Evolutionary conservation across 2,329 filamentous ascomycete genomes (phyloP).

Genomic region (Xylaria sp.): DNA sequence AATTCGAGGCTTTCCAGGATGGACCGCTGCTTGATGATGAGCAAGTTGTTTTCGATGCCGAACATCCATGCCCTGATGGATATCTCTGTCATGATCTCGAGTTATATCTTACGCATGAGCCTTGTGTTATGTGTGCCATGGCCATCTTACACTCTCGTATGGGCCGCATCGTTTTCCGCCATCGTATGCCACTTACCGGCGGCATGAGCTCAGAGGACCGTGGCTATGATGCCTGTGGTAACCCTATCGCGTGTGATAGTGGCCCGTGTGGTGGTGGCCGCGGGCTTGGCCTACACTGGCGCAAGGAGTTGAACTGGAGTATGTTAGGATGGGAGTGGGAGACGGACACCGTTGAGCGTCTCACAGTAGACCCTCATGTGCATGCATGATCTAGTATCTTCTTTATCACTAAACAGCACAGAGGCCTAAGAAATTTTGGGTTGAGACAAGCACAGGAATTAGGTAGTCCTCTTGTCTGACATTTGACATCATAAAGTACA

Average conservation of each 20-base stretch:
- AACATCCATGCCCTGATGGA: conserved; percentile 77
- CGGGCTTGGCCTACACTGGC: conserved; percentile 76
- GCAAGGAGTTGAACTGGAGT: conserved; percentile 86
- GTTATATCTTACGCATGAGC: conserved; percentile 94
- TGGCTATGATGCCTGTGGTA: conserved; percentile 55
- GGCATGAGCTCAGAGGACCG: conserved; percentile 83
- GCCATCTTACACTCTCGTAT: conserved; percentile 94
- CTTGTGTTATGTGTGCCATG: conserved; percentile 97
- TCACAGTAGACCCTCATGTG: conserved; percentile 59
- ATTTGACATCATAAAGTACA: conserved; percentile 45
- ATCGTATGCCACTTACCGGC: conserved; percentile 82
- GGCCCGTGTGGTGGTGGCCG: conserved; percentile 60
- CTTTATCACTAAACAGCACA: conserved; percentile 46
- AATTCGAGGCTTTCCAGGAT: conserved; percentile 74
- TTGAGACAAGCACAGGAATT: conserved; percentile 59
- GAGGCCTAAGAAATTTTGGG: conserved; percentile 46
- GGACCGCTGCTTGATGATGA: conserved; percentile 76
- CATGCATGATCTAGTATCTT: conserved; percentile 58
- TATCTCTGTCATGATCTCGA: conserved; percentile 96
- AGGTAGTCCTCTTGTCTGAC: conserved; percentile 61
- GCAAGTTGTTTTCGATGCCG: conserved; percentile 68
- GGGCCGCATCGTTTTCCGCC: conserved; percentile 82
- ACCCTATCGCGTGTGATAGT: conserved; percentile 46
- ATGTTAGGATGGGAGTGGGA: conserved; percentile 83
- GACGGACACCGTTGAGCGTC: conserved; percentile 55